Conservation (phyloP, 345 rosid genomes). For the Sisymbrium altissimum region DNA sequence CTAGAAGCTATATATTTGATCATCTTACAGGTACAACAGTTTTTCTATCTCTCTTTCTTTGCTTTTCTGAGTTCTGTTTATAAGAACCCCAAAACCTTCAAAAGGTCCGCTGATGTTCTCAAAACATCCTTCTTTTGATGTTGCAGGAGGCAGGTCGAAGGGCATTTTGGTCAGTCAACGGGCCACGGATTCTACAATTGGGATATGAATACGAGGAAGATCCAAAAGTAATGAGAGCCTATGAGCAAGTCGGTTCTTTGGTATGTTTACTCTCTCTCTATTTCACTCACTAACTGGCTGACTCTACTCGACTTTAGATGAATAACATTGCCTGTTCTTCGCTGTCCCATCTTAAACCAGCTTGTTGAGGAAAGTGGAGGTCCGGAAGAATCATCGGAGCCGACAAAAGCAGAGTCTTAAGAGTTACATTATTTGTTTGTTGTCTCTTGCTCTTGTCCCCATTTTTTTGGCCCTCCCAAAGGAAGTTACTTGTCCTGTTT, state of each 20-base stretch:
- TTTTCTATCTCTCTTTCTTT: neutral
- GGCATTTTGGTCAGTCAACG: conserved; percentile 86
- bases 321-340: neutral
- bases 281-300: neutral
- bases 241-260: conserved; percentile 79
- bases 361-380: conserved; percentile 49
- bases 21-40: conserved; percentile 52
- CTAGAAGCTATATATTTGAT: conserved; percentile 87
- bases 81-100: neutral
- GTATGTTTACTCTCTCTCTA: conserved; percentile 35
- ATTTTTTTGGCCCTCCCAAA: neutral
- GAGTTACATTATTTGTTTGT: neutral
- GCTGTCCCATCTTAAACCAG: conserved; percentile 31
- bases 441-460: neutral
- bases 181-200: conserved; percentile 73
- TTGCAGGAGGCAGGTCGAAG: conserved; percentile 79
- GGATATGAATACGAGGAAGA: conserved; percentile 90
- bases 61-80: neutral
- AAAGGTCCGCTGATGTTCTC: neutral
- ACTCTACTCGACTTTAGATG: neutral
- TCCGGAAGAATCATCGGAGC: conserved; percentile 38
- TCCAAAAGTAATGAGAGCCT: conserved; percentile 90
- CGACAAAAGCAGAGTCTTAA: conserved; percentile 36
- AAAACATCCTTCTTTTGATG: neutral
- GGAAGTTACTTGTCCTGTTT: conserved; percentile 7